A percentile compares a stretch with the other conserved stretches of the same genome.
Conservation (phyloP, 1,284 basidiomycete genomes). For the Inonotus hispidus region DNA sequence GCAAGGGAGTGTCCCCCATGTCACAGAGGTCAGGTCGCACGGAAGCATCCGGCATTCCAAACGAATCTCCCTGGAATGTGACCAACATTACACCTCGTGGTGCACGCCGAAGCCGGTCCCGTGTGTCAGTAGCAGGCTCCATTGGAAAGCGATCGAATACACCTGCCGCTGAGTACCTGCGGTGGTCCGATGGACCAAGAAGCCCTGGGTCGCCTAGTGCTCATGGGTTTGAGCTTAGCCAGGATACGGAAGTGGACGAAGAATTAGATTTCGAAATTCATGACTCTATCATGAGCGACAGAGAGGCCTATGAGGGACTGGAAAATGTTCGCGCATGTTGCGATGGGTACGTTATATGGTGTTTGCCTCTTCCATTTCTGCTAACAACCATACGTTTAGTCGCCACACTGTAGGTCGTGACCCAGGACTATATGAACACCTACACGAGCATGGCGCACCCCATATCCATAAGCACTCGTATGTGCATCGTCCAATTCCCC, state of each 20-base stretch:
- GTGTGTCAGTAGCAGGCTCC: conserved; percentile 64
- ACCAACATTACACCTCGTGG: conserved; percentile 74
- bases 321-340: conserved; percentile 96
- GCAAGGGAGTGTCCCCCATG: conserved; percentile 53
- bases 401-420: conserved; percentile 73
- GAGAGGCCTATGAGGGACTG: conserved; percentile 82
- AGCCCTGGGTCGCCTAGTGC: conserved; percentile 64
- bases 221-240: conserved; percentile 40
- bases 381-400: conserved; percentile 7
- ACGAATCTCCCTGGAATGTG: conserved; percentile 54
- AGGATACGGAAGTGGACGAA: conserved; percentile 46
- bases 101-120: conserved; percentile 56
- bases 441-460: conserved; percentile 49
- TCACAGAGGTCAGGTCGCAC: conserved; percentile 65
- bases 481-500: conserved; percentile 9
- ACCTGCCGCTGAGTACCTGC: conserved; percentile 83
- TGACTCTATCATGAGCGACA: conserved; percentile 66
- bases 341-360: conserved; percentile 50
- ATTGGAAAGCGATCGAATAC: conserved; percentile 83
- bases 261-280: conserved; percentile 82
- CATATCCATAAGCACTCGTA: conserved; percentile 26
- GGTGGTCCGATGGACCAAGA: conserved; percentile 58
- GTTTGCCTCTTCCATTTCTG: neutral
- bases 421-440: conserved; percentile 41
- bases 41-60: conserved; percentile 39